A percentile compares a stretch with the other conserved stretches of the same genome.
These are phyloP conservation scores for Apodospora peruviana DNA, from an alignment of 495 filamentous ascomycete genomes.

Conservation along the genomic window DNA sequence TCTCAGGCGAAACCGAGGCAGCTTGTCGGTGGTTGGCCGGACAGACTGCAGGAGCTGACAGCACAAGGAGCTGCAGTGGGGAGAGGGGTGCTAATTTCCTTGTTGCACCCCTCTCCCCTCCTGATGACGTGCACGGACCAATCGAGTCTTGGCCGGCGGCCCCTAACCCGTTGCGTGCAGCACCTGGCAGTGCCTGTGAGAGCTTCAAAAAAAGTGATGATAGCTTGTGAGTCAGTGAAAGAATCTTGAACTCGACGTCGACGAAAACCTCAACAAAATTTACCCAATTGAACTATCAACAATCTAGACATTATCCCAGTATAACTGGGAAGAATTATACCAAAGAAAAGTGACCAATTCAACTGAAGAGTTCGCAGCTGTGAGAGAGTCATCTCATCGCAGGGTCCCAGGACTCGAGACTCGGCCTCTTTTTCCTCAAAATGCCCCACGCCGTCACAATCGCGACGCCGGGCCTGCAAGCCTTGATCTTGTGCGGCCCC, in stretches of 20 bases:
- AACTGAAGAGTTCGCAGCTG: not conserved
- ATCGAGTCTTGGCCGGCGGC: not conserved
- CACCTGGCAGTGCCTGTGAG: constrained; percentile 7
- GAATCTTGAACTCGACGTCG: not conserved
- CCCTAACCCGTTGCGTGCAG: not conserved
- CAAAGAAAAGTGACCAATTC: not conserved
- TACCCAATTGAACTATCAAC: not conserved
- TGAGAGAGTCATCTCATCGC: not conserved
- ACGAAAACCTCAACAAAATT: not conserved
- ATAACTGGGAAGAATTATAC: not conserved
- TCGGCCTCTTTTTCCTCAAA: not conserved
- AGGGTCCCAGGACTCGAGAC: not conserved
- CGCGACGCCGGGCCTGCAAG: constrained; percentile 79
- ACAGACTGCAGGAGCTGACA: constrained; percentile 9
- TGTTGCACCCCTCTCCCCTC: not conserved
- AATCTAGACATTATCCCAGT: no score
- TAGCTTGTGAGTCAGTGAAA: constrained; percentile 19
- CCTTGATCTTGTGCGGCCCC: constrained; percentile 87
- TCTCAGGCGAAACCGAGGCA: constrained; percentile 26
- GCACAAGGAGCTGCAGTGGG: not conserved
- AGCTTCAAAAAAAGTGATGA: constrained; percentile 15
- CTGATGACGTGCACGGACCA: not conserved
- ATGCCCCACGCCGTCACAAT: constrained; percentile 70
- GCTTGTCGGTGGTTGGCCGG: constrained; percentile 32
- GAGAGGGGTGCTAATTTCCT: not conserved